These are phyloP conservation scores for Mrakiaceae sp. DNA, from an alignment of 1,284 basidiomycete genomes.

Conservation along the genomic window DNA sequence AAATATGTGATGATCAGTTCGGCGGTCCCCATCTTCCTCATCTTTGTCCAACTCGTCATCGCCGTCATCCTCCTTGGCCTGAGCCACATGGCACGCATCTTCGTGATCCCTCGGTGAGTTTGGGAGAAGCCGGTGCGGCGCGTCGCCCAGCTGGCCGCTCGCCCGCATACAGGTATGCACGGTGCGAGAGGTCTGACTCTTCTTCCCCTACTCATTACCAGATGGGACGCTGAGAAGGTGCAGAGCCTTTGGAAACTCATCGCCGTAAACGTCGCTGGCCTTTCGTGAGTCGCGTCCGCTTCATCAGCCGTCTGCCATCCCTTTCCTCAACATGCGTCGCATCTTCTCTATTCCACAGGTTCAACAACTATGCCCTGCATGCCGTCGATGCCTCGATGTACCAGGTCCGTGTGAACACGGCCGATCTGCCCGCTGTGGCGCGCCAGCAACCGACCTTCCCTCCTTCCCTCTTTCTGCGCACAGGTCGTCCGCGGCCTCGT, in stretches of 20 bases:
- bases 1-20: conserved; percentile 51
- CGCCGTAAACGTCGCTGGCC: conserved; percentile 9
- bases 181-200: not conserved
- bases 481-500: conserved; percentile 17
- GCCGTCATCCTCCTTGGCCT: conserved; percentile 59
- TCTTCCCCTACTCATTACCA: not conserved
- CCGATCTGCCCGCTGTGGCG: not conserved
- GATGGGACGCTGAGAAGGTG: conserved; percentile 55
- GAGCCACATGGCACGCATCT: conserved; percentile 6
- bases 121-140: no score
- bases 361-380: conserved; percentile 17
- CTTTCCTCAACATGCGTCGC: not conserved
- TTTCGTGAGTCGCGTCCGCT: conserved; percentile 3
- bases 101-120: conserved; percentile 14
- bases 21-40: conserved; percentile 65
- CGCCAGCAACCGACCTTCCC: not conserved
- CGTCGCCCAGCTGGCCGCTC: no score
- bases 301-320: not conserved
- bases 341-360: not conserved
- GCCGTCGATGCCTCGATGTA: conserved; percentile 18
- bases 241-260: conserved; percentile 52
- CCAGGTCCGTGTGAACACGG: conserved; percentile 7
- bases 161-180: no score
- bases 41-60: conserved; percentile 65
- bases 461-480: not conserved